A percentile compares a stretch with the other conserved stretches of the same genome.
Conservation (phyloP, 345 rosid genomes). For the Limnanthes douglasii region DNA sequence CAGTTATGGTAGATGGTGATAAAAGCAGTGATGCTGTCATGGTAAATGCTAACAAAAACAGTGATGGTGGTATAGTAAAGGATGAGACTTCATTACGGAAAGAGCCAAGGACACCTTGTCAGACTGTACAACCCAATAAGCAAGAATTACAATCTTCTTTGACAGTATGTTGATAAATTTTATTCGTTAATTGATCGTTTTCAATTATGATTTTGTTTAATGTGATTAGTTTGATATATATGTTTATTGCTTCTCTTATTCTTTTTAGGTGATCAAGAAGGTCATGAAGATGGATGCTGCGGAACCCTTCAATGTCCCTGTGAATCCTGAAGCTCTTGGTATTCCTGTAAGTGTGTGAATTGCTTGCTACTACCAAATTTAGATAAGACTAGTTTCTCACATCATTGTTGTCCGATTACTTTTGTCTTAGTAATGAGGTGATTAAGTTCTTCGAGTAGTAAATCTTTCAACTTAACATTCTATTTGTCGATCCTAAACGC, state of each 20-base stretch:
- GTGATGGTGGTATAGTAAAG: too few relatives aligned
- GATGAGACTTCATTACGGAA: slow-evolving; percentile 14
- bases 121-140: slow-evolving; percentile 28
- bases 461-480: too few relatives aligned
- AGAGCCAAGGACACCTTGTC: slow-evolving; percentile 22
- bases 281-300: slow-evolving; percentile 99
- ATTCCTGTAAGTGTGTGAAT: slow-evolving; percentile 65
- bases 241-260: not conserved
- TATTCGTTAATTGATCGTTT: not conserved
- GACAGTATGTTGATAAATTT: slow-evolving; percentile 23
- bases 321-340: slow-evolving; percentile 90
- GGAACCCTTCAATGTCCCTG: slow-evolving; percentile 81
- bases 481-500: too few relatives aligned
- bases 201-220: not conserved
- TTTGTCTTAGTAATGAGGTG: too few relatives aligned
- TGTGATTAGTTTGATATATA: not conserved
- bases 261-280: slow-evolving; percentile 58
- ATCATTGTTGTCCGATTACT: too few relatives aligned
- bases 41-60: too few relatives aligned
- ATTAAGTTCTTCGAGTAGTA: too few relatives aligned
- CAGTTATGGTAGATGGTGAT: slow-evolving; percentile 16
- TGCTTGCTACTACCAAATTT: not conserved
- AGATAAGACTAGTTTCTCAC: too few relatives aligned
- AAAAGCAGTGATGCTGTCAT: slow-evolving; percentile 13
- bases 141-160: slow-evolving; percentile 62